Evolutionary conservation across 2,329 filamentous ascomycete genomes (phyloP).

Genomic region (Botrytis fabae): DNA sequence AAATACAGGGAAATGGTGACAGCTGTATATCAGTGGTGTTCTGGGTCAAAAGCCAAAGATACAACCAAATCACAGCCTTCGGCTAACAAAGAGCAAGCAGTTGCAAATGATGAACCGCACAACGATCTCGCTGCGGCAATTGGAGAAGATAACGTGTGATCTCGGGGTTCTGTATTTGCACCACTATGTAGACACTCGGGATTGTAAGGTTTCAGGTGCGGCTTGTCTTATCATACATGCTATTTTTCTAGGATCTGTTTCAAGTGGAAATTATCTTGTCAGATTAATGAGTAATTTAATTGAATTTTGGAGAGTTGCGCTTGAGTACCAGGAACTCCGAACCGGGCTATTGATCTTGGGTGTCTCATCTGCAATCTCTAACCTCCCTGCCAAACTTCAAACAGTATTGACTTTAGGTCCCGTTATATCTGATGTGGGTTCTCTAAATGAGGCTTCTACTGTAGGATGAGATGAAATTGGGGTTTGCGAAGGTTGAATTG

Average conservation of each 20-base stretch:
- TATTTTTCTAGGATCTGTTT: not conserved
- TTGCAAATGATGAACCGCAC: not conserved
- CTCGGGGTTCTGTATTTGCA: accelerated
- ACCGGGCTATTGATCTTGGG: not conserved
- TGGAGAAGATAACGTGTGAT: not conserved
- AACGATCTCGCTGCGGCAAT: not conserved
- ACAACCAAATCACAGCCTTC: accelerated
- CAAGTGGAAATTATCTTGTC: not conserved
- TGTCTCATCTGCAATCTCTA: not conserved
- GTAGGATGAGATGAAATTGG: too few species aligned
- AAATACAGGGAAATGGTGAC: accelerated
- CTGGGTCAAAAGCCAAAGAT: not conserved
- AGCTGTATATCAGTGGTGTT: not conserved
- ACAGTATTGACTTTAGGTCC: too few species aligned
- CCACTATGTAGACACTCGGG: not conserved
- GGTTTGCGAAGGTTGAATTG: too few species aligned
- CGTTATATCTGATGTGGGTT: too few species aligned
- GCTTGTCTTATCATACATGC: not conserved
- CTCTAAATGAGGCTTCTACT: too few species aligned
- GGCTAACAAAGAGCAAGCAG: not conserved
- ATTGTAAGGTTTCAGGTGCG: not conserved
- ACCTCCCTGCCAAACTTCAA: not conserved
- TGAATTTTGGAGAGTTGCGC: not conserved
- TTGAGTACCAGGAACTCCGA: not conserved
- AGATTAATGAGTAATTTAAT: not conserved